Conservation (phyloP, 768 basidiomycete species). For the Clitopilus hobsonii region DNA sequence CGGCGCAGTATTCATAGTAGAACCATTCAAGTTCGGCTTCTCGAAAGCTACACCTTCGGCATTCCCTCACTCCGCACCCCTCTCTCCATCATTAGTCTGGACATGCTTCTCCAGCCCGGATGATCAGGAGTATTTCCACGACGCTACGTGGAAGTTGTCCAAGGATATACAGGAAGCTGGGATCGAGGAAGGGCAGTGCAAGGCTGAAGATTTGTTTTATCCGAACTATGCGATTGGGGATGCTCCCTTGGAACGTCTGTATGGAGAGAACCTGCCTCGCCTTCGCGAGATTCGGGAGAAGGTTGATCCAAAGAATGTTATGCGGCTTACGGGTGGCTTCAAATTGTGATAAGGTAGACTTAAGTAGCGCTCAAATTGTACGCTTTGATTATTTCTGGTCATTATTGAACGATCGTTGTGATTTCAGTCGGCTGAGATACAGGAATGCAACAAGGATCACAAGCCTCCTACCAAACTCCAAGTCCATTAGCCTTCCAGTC, state of each 20-base stretch:
- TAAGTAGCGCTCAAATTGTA: no score
- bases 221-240: background rate
- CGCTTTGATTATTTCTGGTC: no score
- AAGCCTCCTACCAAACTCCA: no score
- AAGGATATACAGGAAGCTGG: background rate
- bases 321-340: background rate
- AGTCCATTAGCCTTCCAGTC: no score
- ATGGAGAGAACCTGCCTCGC: background rate
- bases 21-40: background rate
- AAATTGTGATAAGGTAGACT: background rate
- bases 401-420: no score
- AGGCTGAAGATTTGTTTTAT: background rate
- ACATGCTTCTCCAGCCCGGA: background rate
- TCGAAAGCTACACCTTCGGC: background rate
- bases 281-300: background rate
- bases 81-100: background rate
- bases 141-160: background rate
- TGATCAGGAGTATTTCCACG: background rate
- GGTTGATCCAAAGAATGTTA: background rate
- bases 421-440: no score
- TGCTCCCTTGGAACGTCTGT: background rate
- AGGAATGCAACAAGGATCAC: no score
- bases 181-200: background rate
- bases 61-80: background rate
- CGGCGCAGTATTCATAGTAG: background rate